Conservation (phyloP, 257 asterid genomes). For the Gynochthodes officinalis region DNA sequence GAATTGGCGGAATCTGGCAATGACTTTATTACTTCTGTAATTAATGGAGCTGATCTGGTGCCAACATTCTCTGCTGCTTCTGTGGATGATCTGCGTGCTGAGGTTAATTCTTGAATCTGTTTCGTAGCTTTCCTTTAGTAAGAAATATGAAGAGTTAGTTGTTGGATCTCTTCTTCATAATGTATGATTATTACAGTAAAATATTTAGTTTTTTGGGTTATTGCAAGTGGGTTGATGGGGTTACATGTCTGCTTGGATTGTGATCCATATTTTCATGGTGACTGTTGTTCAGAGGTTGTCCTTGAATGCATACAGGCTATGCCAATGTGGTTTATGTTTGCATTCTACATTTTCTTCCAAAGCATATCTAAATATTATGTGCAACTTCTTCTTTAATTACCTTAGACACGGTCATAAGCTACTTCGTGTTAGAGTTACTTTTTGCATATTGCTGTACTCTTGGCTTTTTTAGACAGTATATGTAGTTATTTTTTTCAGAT, state of each 20-base stretch:
- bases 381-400: background rate
- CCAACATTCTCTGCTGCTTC: slow-evolving; percentile 98
- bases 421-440: background rate
- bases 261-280: background rate
- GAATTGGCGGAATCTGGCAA: slow-evolving; percentile 92
- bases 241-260: background rate
- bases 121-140: background rate
- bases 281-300: background rate
- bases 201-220: background rate
- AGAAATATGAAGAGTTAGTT: background rate
- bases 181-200: background rate
- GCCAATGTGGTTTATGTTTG: background rate
- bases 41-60: slow-evolving; percentile 95
- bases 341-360: background rate
- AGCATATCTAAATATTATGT: background rate
- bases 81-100: slow-evolving; percentile 91
- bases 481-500: background rate
- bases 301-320: no score
- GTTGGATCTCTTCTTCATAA: background rate
- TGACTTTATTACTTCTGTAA: slow-evolving; percentile 70
- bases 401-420: background rate
- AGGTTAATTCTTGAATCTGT: slow-evolving; percentile 47
- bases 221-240: background rate
- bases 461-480: background rate
- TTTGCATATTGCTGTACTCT: background rate